Conservation (phyloP, 345 rosid species). For the Syzygium aqueum region DNA sequence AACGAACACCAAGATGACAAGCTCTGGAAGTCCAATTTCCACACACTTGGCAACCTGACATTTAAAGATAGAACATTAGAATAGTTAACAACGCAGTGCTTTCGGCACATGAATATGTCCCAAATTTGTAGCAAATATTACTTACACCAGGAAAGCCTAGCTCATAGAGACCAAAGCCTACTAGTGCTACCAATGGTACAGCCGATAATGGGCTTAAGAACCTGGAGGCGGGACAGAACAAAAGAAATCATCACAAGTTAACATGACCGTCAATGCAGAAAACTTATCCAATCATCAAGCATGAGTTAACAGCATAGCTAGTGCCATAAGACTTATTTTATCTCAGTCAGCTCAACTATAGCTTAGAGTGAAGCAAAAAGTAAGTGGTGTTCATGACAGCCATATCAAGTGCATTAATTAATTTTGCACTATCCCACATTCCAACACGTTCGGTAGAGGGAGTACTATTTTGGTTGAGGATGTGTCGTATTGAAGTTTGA, state of each 20-base stretch:
- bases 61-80: not conserved
- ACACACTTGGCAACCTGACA: conserved; percentile 88
- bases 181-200: conserved; percentile 85
- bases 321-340: not conserved
- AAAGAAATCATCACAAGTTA: not conserved
- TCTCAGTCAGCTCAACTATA: not conserved
- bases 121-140: conserved; percentile 1
- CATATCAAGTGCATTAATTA: not conserved
- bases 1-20: conserved; percentile 62
- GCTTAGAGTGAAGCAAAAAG: not conserved
- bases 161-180: conserved; percentile 93
- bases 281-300: not conserved
- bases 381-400: not conserved
- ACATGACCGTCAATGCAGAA: not conserved
- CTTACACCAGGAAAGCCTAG: conserved; percentile 97
- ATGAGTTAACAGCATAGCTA: not conserved
- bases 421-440: not conserved
- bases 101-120: not conserved
- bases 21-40: conserved; percentile 93
- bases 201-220: conserved; percentile 92
- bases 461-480: not conserved
- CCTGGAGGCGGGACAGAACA: conserved; percentile 26
- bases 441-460: not conserved
- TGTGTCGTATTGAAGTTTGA: not conserved
- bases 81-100: not conserved